Evolutionary conservation across 352 stramenopile genomes (phyloP).

Genomic region (Phytophthora pluvialis): DNA sequence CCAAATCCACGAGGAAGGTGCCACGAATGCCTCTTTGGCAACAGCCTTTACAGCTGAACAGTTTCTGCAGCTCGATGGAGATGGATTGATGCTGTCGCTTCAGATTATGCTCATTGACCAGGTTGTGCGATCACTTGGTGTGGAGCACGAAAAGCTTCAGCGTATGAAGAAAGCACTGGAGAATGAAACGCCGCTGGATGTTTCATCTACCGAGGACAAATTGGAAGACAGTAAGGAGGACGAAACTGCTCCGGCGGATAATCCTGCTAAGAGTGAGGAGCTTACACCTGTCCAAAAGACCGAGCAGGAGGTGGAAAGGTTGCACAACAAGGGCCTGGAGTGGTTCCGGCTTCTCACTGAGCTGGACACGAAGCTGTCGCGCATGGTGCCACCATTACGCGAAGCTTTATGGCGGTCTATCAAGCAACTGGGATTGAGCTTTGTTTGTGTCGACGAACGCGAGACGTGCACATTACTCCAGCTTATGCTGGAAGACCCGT

Average conservation of each 20-base stretch:
- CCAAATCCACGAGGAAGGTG: slow-evolving; percentile 11
- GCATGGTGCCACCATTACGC: slow-evolving; percentile 84
- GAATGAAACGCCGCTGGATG: slow-evolving; percentile 17
- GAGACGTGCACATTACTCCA: slow-evolving; percentile 84
- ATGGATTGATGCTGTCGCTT: slow-evolving; percentile 74
- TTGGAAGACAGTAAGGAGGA: slow-evolving; percentile 15
- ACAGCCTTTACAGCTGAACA: slow-evolving; percentile 44
- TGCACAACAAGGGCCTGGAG: slow-evolving; percentile 81
- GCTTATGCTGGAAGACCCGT: slow-evolving; percentile 87
- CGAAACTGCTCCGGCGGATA: not conserved
- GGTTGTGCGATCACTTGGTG: slow-evolving; percentile 64
- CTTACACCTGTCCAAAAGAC: slow-evolving; percentile 28
- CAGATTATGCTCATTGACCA: slow-evolving; percentile 88
- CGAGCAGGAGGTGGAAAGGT: slow-evolving; percentile 47
- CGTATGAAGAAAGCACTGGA: slow-evolving; percentile 34
- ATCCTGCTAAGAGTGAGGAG: not conserved
- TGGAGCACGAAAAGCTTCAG: slow-evolving; percentile 59
- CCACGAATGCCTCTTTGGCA: not conserved
- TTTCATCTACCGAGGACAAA: slow-evolving; percentile 1
- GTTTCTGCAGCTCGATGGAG: slow-evolving; percentile 72
- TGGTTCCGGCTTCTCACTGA: slow-evolving; percentile 85
- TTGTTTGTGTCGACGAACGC: slow-evolving; percentile 83
- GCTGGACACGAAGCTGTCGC: slow-evolving; percentile 79
- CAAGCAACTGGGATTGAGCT: slow-evolving; percentile 78
- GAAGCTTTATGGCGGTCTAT: slow-evolving; percentile 86